These are phyloP conservation scores for Neurospora tetrasperma DNA, from an alignment of 495 filamentous ascomycete genomes.

Conservation along the genomic window DNA sequence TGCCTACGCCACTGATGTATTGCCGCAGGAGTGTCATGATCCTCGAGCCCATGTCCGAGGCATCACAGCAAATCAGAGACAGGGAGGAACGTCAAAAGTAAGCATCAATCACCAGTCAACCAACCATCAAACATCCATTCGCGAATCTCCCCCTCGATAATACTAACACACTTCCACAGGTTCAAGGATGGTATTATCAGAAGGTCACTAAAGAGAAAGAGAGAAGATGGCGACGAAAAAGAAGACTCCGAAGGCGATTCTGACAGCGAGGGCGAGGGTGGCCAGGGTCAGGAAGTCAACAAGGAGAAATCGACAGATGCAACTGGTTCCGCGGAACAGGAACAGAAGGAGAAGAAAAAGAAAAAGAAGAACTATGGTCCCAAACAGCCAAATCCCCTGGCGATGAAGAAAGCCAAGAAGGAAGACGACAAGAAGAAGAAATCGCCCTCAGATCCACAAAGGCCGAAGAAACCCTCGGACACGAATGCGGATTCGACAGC, in stretches of 20 bases:
- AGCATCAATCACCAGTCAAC: conserved; percentile 17
- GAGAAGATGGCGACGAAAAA: conserved; percentile 36
- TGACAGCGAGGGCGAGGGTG: conserved; percentile 13
- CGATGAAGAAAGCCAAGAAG: conserved; percentile 60
- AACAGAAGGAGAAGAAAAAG: conserved; percentile 42
- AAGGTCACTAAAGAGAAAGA: conserved; percentile 37
- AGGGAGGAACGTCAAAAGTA: conserved; percentile 68
- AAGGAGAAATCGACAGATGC: conserved; percentile 6
- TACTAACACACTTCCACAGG: conserved; percentile 8
- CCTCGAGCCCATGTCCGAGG: conserved; percentile 71
- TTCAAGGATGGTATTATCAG: conserved; percentile 23
- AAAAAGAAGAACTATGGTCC: conserved; percentile 48
- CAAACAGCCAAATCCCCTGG: conserved; percentile 83
- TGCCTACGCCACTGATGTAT: conserved; percentile 51
- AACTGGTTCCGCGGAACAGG: conserved; percentile 14
- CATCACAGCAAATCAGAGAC: conserved; percentile 50
- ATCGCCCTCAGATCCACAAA: conserved; percentile 1
- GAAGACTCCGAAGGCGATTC: conserved; percentile 15
- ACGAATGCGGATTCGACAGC: conserved; percentile 10
- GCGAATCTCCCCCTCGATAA: too few relatives aligned
- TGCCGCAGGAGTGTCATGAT: conserved; percentile 75
- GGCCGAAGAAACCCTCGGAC: conserved; percentile 9
- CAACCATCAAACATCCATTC: background rate
- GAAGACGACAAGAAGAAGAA: conserved; percentile 2
- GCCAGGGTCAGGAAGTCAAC: conserved; percentile 4